Evolutionary conservation across 1,139 yeast species (phyloP), one percentile per base, ranked within the genome.

Genomic region (Pichia sp.): DNA sequence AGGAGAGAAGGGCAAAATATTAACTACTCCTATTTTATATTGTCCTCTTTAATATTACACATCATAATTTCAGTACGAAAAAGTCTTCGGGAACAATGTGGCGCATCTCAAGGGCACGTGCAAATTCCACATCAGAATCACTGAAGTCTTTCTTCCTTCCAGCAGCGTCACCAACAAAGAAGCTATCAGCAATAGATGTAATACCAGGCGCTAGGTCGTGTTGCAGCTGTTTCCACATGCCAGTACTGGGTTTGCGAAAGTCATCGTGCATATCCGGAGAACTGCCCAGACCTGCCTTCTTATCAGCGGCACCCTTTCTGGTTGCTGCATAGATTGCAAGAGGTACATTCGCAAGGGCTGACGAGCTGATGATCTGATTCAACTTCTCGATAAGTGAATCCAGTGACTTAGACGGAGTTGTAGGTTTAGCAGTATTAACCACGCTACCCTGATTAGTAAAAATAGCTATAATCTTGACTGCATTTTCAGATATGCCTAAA

Each of bases 121-220:
- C 96, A 73, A 91, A 89, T 54, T 57, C 63, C 57, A 67, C 68
- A 66, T 91, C 98, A 50, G 87, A 78, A 61, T 87, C 91, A 74
- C 91, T 86, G 65, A 83, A 85, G 66, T 91, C 98, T 0, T 63
- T 66, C 1, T 66, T 63, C 50, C 98, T 73, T 0, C 98, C 99
- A 7, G 97, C 98, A 0, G 98, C 98, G 71, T 93, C 99, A 4
- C 99, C 99, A n/a, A 91, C 91, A 64, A 70, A 93, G 57, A 85
- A 78, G 51, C 87, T 79, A 26, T 70, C 59, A 0, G 68, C 71
- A 43, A 67, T 51, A 54, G 78, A 78, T 16, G 59, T 21, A 23
- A 41, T 22, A 0, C 52, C 57, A 2, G 30, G 40, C 1, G 49
- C 48, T 18, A 66, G 51, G 50, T 60, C 62, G 3, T 46, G 51